phyloP scores from a whole-genome alignment of 2,329 filamentous ascomycete genomes.

The Apiospora sp. region DNA sequence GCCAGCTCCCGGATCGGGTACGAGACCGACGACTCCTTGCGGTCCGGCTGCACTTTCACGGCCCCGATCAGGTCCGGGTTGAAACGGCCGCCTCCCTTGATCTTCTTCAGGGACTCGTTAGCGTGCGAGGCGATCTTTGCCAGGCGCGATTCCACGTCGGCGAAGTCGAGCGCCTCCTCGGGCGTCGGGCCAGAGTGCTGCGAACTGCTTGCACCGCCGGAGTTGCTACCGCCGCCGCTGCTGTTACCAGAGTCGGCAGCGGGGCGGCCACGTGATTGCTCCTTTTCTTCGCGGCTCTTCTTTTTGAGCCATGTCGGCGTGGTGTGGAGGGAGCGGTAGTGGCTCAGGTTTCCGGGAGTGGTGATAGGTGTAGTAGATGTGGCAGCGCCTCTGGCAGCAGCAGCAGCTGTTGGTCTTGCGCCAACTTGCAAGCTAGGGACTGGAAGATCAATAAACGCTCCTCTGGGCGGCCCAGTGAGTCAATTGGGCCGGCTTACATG shows the following conservation, averaged over 20 bases:
- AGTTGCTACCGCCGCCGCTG: neutral
- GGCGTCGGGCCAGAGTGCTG: slow-evolving; percentile 45
- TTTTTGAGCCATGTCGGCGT: slow-evolving; percentile 23
- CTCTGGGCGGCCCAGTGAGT: neutral
- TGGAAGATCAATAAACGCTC: slow-evolving; percentile 4
- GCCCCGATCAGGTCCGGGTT: slow-evolving; percentile 58
- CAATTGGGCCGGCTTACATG: slow-evolving; percentile 26
- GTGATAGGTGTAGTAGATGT: neutral
- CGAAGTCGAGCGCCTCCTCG: slow-evolving; percentile 57
- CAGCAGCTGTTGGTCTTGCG: slow-evolving; percentile 19
- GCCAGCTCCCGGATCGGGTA: slow-evolving; percentile 64
- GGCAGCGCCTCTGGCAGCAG: neutral
- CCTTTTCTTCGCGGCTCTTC: slow-evolving; percentile 10
- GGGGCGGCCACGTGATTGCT: neutral
- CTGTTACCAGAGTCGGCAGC: slow-evolving; percentile 11
- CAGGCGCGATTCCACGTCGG: slow-evolving; percentile 55
- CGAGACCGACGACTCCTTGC: slow-evolving; percentile 36
- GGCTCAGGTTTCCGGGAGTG: neutral
- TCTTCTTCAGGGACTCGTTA: slow-evolving; percentile 48
- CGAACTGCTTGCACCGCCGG: neutral
- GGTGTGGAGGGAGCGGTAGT: slow-evolving; percentile 25
- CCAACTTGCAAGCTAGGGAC: slow-evolving; percentile 24
- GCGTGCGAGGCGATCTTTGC: slow-evolving; percentile 51
- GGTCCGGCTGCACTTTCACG: slow-evolving; percentile 49
- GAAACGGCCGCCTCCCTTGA: slow-evolving; percentile 59